Conservation (phyloP, 805 yeast species). For the Lachancea fermentati region DNA sequence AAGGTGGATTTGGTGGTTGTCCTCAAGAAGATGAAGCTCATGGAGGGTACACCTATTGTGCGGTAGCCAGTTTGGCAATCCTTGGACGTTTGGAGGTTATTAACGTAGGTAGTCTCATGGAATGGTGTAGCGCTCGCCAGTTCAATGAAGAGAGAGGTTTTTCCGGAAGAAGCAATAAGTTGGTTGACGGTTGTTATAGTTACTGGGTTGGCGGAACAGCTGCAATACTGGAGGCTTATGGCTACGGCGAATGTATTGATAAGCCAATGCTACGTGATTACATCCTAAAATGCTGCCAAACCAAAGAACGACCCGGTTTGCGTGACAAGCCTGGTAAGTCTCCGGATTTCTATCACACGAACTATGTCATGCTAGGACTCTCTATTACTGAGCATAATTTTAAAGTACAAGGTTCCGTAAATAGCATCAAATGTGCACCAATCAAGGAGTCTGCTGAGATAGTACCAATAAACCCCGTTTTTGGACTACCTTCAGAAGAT, state of each 20-base stretch:
- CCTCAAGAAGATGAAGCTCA: slow-evolving; percentile 83
- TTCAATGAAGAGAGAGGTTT: slow-evolving; percentile 75
- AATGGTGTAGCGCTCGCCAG: slow-evolving; percentile 75
- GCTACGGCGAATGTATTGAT: slow-evolving; percentile 35
- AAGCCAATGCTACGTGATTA: slow-evolving; percentile 59
- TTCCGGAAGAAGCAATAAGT: slow-evolving; percentile 83
- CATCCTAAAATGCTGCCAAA: slow-evolving; percentile 71
- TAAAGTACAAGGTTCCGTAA: slow-evolving; percentile 3
- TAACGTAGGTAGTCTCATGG: slow-evolving; percentile 44
- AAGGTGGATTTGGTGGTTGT: slow-evolving; percentile 90
- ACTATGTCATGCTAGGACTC: slow-evolving; percentile 75
- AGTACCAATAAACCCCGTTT: slow-evolving; percentile 47
- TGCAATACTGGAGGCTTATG: slow-evolving; percentile 35
- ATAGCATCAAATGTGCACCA: neutral
- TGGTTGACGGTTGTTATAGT: slow-evolving; percentile 94
- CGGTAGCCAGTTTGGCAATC: slow-evolving; percentile 56
- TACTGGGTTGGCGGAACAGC: slow-evolving; percentile 94
- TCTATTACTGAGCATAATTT: slow-evolving; percentile 26
- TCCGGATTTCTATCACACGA: slow-evolving; percentile 88
- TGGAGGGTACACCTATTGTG: slow-evolving; percentile 95
- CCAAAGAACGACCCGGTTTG: slow-evolving; percentile 58
- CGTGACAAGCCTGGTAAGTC: slow-evolving; percentile 79
- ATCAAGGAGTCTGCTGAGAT: slow-evolving; percentile 9
- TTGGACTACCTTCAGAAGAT: slow-evolving; percentile 47
- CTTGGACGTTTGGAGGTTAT: slow-evolving; percentile 39